Conservation (phyloP, 345 rosid species). For the Odontarrhena argentea region DNA sequence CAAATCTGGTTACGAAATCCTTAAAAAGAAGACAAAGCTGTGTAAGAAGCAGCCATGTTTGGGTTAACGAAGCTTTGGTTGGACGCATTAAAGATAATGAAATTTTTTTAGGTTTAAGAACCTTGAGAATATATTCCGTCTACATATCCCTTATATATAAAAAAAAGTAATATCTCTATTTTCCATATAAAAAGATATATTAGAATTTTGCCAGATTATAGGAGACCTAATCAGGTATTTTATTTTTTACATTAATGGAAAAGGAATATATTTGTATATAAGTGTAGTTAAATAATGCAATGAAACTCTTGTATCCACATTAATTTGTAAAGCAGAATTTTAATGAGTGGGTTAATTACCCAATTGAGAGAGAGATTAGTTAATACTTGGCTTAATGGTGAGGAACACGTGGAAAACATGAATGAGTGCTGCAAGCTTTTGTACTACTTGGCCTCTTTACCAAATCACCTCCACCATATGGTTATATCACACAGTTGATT, state of each 20-base stretch:
- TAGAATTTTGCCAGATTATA: neutral
- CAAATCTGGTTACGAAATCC: slow-evolving; percentile 36
- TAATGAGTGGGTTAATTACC: neutral
- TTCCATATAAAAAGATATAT: neutral
- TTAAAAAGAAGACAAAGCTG: slow-evolving; percentile 31
- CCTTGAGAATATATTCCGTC: neutral
- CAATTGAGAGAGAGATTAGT: slow-evolving; percentile 10
- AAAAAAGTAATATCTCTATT: no score
- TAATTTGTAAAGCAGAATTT: neutral
- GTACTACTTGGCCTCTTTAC: slow-evolving; percentile 28
- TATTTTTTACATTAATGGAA: neutral
- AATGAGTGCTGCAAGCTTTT: slow-evolving; percentile 23
- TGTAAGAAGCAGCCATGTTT: slow-evolving; percentile 37
- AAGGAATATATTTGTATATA: slow-evolving; percentile 7
- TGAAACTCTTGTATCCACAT: slow-evolving; percentile 18
- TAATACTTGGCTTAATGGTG: slow-evolving; percentile 6
- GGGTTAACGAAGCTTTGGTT: slow-evolving; percentile 36
- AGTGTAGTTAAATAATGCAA: slow-evolving; percentile 13
- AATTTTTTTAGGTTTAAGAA: neutral
- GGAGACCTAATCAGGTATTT: neutral
- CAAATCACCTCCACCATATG: slow-evolving; percentile 26
- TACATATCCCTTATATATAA: neutral
- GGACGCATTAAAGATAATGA: slow-evolving; percentile 16
- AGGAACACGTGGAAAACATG: slow-evolving; percentile 37
- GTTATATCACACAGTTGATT: neutral